Evolutionary conservation across 305 asterid genomes (phyloP), one percentile per base, ranked within the genome.

Genomic region (Euphrasia arctica): DNA sequence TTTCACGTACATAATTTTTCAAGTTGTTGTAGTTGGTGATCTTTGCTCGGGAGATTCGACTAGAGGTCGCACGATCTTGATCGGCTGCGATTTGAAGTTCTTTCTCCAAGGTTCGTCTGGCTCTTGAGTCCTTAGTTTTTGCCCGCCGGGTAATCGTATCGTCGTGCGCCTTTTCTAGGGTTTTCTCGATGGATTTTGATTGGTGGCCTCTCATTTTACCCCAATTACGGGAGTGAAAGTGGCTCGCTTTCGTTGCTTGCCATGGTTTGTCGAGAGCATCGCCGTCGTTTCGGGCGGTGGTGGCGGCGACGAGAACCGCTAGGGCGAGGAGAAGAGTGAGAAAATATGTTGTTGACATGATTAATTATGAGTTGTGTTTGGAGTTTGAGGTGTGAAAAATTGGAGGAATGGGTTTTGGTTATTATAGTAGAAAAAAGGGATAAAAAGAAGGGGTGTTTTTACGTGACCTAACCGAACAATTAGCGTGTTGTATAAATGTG

Each of bases 321-420:
- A 54, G 59, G 34, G 9, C 34, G 10, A 54, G 32, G 10, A 54
- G 36, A 32, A 25, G 2, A 22, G 59, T 54, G 59, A 54, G 36
- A 14, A 54, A 54, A 25, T 54, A 54, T 10, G 59, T 11, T 31
- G 59, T 54, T 34, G 59, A 54, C 59, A 54, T 51, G 27, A 51
- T 52, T 18, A 9, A 18, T 18, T 18, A 18, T 18, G 22, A 18
- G 22, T 22, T 54, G 59, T 54, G 59, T 54, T 54, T 54, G 18
- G 39, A 9, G 14, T 14, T 0, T 54, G 59, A 9, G 3, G 59
- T 25, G 1, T 25, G 36, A 27, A 14, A 22, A 25, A 32, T 54
- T 54, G 10, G 34, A n/a, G 1, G 13, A 27, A 27, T 6, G 31
- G 58, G n/a, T 9, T 54, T 12, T 11, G 34, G 25, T 49, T 25